Base-by-base conservation (phyloP, 805 yeast species). In the Candida suzukii region DNA sequence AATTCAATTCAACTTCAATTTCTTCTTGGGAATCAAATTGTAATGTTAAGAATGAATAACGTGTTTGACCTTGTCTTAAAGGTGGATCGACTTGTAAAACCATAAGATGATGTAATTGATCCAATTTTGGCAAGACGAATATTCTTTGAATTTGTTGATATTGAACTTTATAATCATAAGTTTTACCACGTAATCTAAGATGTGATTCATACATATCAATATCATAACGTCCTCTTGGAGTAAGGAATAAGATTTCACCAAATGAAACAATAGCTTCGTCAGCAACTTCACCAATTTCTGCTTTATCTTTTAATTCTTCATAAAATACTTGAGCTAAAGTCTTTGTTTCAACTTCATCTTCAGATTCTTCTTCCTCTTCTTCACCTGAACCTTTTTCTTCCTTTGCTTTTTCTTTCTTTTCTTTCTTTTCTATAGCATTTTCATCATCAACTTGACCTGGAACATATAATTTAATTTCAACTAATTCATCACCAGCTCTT, bases 171-270 rank as follows among this genome's bases (percentile, higher is more conserved):
- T 93, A 95, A 61, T 93, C 99, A 66, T 93, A 93, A 2, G 98
- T 93, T 64, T 91, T 93, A 60, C 99, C 99, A 55, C 99, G 80
- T 40, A 93, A 73, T 58, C 98, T 80, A 63, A 93, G 76, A 39
- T 93, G 84, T 25, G 78, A 76, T 28, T 86, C 80, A 64, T 86
- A 93, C 80, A 93, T 83, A 63, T 91, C 97, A 53, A 93, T 84
- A 61, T 93, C 98, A 61, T 90, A 93, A 63, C 99, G 91, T 49
- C 99, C 99, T 74, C 99, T 82, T 54, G 99, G 99, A 1, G 98
- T 93, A 44, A 93, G 77, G 72, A 93, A 88, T 58, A 91, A 72
- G 4, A 90, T 79, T 54, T 91, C 98, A 39, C 84, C 77, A 66
- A 91, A 90, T 6, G 97, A 84, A 4, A 88, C 96, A 59, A 93